A percentile compares a stretch with the other conserved stretches of the same genome.
These are phyloP conservation scores for Sarcodon aspratus DNA, from an alignment of 768 basidiomycete genomes.

Conservation along the genomic window DNA sequence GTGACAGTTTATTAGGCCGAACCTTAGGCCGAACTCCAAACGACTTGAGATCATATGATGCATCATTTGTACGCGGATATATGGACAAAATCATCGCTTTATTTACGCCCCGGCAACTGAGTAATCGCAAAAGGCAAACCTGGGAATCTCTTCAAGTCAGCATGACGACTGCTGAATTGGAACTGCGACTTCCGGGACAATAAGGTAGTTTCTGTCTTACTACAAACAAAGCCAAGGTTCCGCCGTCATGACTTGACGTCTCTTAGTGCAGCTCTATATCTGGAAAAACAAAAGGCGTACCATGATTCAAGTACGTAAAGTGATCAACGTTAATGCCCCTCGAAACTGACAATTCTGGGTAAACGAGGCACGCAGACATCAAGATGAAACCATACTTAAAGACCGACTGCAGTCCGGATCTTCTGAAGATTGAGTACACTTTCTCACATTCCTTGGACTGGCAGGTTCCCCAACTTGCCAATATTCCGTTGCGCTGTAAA, in stretches of 20 bases:
- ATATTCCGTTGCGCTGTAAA: constrained; percentile 24
- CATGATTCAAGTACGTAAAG: constrained; percentile 31
- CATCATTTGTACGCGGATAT: no score
- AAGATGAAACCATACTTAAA: constrained; percentile 23
- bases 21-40: no score
- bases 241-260: neutral
- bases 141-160: no score
- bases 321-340: constrained; percentile 38
- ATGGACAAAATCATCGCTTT: no score
- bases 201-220: neutral
- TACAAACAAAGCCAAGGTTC: neutral
- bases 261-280: neutral
- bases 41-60: no score
- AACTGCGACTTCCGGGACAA: neutral
- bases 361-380: neutral
- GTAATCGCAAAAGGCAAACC: no score
- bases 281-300: constrained; percentile 13
- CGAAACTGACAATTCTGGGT: constrained; percentile 20
- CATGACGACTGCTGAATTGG: no score
- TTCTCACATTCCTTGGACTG: constrained; percentile 23
- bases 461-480: constrained; percentile 37
- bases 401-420: constrained; percentile 36
- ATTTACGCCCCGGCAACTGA: no score
- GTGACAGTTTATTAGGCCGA: no score
- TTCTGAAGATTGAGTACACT: constrained; percentile 28